Evolutionary conservation across 805 yeast species (phyloP), one percentile per base, ranked within the genome.

Genomic region (Saccharomycopsis javanensis): DNA sequence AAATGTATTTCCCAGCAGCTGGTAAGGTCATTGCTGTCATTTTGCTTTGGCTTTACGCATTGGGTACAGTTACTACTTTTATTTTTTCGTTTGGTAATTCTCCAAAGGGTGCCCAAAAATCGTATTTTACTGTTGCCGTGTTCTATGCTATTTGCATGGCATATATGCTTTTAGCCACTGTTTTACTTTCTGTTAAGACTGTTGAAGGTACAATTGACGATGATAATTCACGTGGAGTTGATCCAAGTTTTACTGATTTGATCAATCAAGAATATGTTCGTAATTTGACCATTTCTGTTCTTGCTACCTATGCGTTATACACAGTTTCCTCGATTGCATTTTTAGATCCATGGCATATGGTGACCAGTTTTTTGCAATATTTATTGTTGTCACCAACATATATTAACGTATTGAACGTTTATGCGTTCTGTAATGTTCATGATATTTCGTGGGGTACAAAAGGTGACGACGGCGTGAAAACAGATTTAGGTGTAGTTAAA

Each of bases 401-500:
- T 69, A 83, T 90, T 71, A 92, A 92, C 66, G 92, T 91, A 54
- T 75, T 92, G 67, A 90, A 89, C 70, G 92, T 92, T 60, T 92
- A 92, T 71, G 96, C 98, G 2, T 91, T 92, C 69, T 91, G 97
- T 74, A 92, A 92, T 70, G 85, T 92, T 59, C 96, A 92, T 69
- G 99, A 92, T 74, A 84, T 92, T 53, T 87, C 97, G 2, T 92
- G 98, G 98, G 98, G 98, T 68, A 92, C 97, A 2, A 90, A 91
- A 69, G 97, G 96, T 53, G 88, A 84, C 53, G 82, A 81, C 10
- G 78, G 81, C 51, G 67, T 81, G 75, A 67, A 80, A 75, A 71
- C 96, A 4, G 62, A 60, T 79, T 76, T 94, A 64, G 98, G 62
- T 23, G 59, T 85, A 50, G 97, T 96, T 25, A 87, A 85, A 65